Conservation (phyloP, 1,284 basidiomycete genomes). For the Fomitiporia mediterranea region DNA sequence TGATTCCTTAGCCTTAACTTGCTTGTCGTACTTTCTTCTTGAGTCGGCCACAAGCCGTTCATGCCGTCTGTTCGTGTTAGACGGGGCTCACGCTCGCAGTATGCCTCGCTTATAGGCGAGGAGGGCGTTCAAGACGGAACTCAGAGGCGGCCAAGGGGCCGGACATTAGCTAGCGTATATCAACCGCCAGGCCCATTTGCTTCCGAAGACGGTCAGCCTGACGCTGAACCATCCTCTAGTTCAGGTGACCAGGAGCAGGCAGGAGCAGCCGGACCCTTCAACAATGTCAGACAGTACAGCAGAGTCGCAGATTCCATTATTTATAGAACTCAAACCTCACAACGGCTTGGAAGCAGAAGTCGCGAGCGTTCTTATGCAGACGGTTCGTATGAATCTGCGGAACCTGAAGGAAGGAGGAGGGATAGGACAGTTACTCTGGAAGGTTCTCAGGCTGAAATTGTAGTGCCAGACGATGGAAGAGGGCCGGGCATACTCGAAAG, state of each 20-base stretch:
- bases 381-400: neutral
- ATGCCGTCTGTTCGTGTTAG: conserved; percentile 59
- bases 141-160: conserved; percentile 22
- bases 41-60: too few relatives aligned
- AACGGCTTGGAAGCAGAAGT: neutral
- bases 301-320: conserved; percentile 29
- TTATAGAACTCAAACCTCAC: neutral
- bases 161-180: conserved; percentile 24
- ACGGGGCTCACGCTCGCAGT: conserved; percentile 36
- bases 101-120: conserved; percentile 34
- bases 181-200: neutral
- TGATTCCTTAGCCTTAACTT: conserved; percentile 11
- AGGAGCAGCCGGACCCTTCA: neutral
- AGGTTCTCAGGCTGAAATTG: conserved; percentile 32
- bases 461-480: conserved; percentile 28
- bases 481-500: conserved; percentile 41
- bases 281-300: conserved; percentile 19
- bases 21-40: neutral
- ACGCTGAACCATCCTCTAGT: neutral
- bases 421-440: conserved; percentile 25
- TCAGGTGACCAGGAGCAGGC: neutral
- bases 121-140: conserved; percentile 25
- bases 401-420: neutral
- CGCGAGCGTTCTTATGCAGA: neutral
- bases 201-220: neutral